These are phyloP conservation scores for Boletales sp. DNA, from an alignment of 768 basidiomycete genomes.

Conservation along the genomic window DNA sequence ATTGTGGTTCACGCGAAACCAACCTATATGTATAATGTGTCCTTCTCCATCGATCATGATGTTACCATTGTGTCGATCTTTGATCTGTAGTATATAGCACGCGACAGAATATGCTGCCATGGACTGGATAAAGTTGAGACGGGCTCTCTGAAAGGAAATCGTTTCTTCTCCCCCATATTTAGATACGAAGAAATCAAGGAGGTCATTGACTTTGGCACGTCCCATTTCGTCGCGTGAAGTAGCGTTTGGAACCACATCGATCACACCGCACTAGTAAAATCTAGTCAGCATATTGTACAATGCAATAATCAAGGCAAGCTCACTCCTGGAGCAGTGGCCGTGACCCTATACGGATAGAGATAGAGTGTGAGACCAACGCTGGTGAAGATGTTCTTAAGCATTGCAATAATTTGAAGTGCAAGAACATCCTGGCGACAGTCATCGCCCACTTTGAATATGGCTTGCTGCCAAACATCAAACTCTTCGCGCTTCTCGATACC, in stretches of 20 bases:
- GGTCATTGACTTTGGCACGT: slow-evolving; percentile 94
- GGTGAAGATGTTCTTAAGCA: slow-evolving; percentile 98
- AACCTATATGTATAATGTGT: slow-evolving; percentile 94
- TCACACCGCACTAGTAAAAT: slow-evolving; percentile 83
- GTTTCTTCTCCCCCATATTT: slow-evolving; percentile 93
- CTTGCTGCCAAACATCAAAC: slow-evolving; percentile 94
- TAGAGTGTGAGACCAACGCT: slow-evolving; percentile 86
- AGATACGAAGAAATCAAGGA: slow-evolving; percentile 89
- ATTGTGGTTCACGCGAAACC: slow-evolving; percentile 20
- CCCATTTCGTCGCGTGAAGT: slow-evolving; percentile 99
- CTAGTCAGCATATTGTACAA: neutral
- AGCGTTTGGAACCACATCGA: slow-evolving; percentile 96
- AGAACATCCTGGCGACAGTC: slow-evolving; percentile 99
- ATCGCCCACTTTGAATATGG: slow-evolving; percentile 99
- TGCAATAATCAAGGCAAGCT: slow-evolving; percentile 13
- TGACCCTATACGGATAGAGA: slow-evolving; percentile 94
- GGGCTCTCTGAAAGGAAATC: slow-evolving; percentile 85
- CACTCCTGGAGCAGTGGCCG: slow-evolving; percentile 94
- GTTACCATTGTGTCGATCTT: slow-evolving; percentile 98
- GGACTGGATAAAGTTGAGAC: slow-evolving; percentile 94
- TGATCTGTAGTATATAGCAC: slow-evolving; percentile 97
- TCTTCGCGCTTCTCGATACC: slow-evolving; percentile 55
- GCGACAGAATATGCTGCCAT: slow-evolving; percentile 99
- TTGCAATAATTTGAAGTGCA: slow-evolving; percentile 94
- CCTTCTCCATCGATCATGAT: slow-evolving; percentile 99